Evolutionary conservation across 176 grass and related monocot genomes (phyloP).

Genomic region (Carex myosuroides): DNA sequence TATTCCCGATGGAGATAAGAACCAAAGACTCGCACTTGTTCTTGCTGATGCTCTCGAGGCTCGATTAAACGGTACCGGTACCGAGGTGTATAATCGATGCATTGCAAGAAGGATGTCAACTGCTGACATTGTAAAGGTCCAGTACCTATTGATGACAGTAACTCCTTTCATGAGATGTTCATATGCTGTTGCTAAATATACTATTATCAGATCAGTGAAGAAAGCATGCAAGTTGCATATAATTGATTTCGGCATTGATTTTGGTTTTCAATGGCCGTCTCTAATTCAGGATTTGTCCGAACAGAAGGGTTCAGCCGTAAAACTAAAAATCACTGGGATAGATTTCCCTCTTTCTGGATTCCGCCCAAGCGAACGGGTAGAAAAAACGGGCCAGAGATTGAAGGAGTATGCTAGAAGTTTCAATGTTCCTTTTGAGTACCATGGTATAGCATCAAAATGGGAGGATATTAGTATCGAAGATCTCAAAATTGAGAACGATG

Average conservation of each 20-base stretch:
- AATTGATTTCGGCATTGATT: conserved; percentile 6
- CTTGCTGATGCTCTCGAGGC: conserved; percentile 23
- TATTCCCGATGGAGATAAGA: conserved; percentile 13
- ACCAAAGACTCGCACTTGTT: conserved; percentile 15
- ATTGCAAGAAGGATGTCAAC: conserved; percentile 15
- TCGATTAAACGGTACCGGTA: conserved; percentile 22
- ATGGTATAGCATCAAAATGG: conserved; percentile 28
- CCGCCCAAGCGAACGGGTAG: conserved; percentile 19
- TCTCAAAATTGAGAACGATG: conserved; percentile 21
- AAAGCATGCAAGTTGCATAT: neutral
- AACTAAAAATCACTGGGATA: neutral
- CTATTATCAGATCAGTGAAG: neutral
- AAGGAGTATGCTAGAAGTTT: conserved; percentile 32
- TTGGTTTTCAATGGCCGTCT: conserved; percentile 4
- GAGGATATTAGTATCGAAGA: conserved; percentile 20
- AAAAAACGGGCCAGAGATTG: conserved; percentile 17
- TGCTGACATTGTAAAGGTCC: conserved; percentile 18
- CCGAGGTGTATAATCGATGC: conserved; percentile 1
- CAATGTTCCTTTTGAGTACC: conserved; percentile 31
- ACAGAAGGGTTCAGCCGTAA: neutral
- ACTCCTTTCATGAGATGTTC: neutral
- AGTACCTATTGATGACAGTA: conserved; percentile 12
- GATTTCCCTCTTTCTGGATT: conserved; percentile 25
- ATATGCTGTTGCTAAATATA: neutral
- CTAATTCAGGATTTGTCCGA: neutral